Conservation (phyloP, 2,329 filamentous ascomycete genomes). For the Nemania sp. region DNA sequence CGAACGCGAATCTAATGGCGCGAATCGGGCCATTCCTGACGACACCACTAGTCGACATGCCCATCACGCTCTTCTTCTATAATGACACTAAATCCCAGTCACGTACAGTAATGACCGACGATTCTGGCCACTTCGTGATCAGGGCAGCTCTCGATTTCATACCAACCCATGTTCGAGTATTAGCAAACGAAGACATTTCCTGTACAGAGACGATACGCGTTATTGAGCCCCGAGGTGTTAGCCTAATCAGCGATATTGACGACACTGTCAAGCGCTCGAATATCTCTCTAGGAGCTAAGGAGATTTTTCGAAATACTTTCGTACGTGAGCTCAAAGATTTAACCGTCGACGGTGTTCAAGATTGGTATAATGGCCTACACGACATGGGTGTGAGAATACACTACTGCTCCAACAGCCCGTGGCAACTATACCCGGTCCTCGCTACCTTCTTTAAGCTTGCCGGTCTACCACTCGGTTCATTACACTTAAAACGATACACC, state of each 20-base stretch:
- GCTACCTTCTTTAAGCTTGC: slow-evolving; percentile 85
- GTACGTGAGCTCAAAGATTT: slow-evolving; percentile 85
- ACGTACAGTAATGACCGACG: slow-evolving; percentile 85
- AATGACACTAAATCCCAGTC: slow-evolving; percentile 86
- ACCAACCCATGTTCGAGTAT: slow-evolving; percentile 87
- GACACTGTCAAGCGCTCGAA: slow-evolving; percentile 97
- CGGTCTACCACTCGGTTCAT: slow-evolving; percentile 85
- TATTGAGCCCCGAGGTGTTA: slow-evolving; percentile 83
- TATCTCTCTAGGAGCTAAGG: slow-evolving; percentile 85
- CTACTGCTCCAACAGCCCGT: slow-evolving; percentile 99
- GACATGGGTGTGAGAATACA: slow-evolving; percentile 88
- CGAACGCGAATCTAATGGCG: slow-evolving; percentile 89
- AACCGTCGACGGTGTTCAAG: slow-evolving; percentile 85
- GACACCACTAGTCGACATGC: slow-evolving; percentile 78
- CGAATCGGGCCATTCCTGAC: slow-evolving; percentile 91
- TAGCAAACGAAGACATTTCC: slow-evolving; percentile 88
- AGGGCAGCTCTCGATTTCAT: slow-evolving; percentile 88
- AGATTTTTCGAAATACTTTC: slow-evolving; percentile 97
- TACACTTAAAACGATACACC: slow-evolving; percentile 95
- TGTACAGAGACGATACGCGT: slow-evolving; percentile 82
- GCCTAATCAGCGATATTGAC: slow-evolving; percentile 96
- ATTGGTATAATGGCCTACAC: slow-evolving; percentile 87
- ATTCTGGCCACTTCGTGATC: slow-evolving; percentile 87
- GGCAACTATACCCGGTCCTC: slow-evolving; percentile 94
- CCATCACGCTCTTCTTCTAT: slow-evolving; percentile 95